These are phyloP conservation scores for Sclerotinia borealis DNA, from an alignment of 2,329 filamentous ascomycete species.

Conservation along the genomic window DNA sequence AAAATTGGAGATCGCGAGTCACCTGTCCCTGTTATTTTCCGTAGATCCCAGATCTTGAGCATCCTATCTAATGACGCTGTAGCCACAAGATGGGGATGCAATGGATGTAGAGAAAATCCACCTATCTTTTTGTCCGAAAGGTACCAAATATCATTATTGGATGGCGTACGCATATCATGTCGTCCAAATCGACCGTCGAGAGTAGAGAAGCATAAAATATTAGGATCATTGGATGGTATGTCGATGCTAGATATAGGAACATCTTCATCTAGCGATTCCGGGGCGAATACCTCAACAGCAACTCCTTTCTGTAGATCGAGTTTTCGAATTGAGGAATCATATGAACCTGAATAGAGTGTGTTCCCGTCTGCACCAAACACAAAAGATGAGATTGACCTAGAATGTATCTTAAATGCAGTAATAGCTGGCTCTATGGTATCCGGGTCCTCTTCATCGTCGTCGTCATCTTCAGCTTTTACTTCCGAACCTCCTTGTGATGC, in stretches of 20 bases:
- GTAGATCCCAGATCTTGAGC: slow-evolving; percentile 86
- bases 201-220: slow-evolving; percentile 81
- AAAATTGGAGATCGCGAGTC: slow-evolving; percentile 58
- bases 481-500: slow-evolving; percentile 61
- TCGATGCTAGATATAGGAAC: slow-evolving; percentile 80
- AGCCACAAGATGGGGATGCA: slow-evolving; percentile 73
- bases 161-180: slow-evolving; percentile 64
- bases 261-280: slow-evolving; percentile 61
- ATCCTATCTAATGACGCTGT: slow-evolving; percentile 88
- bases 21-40: slow-evolving; percentile 64
- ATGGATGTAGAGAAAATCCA: slow-evolving; percentile 79
- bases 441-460: slow-evolving; percentile 59
- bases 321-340: slow-evolving; percentile 86
- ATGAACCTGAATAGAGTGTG: slow-evolving; percentile 76
- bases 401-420: slow-evolving; percentile 83
- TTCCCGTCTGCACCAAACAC: slow-evolving; percentile 69
- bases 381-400: slow-evolving; percentile 81
- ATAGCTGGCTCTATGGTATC: slow-evolving; percentile 69
- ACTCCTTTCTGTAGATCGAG: slow-evolving; percentile 76
- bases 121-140: slow-evolving; percentile 92
- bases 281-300: slow-evolving; percentile 76
- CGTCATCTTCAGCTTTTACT: slow-evolving; percentile 53
- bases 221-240: slow-evolving; percentile 62
- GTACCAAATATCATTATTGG: slow-evolving; percentile 61
- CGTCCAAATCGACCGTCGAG: slow-evolving; percentile 74